Evolutionary conservation across 371 early-diverging fungal genomes (phyloP), one percentile per base, ranked within the genome.

Genomic region (Thermomucor indicae-seudaticae): DNA sequence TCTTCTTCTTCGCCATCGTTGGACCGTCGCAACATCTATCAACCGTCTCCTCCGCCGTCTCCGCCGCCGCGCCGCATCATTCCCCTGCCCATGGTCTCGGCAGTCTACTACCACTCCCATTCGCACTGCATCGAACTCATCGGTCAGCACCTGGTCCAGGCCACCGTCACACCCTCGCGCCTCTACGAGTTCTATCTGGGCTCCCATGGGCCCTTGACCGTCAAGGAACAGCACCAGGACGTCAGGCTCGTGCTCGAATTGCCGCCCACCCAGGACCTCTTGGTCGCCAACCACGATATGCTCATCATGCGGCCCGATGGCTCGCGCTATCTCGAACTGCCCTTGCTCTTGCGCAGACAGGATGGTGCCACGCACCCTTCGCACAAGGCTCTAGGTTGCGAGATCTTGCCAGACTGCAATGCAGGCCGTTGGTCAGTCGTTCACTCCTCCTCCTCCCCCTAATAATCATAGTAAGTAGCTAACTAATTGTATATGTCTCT

Each of bases 341-440:
- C 75, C 12, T 38, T 75, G 32, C 43, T 75, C 6, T 46, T 75
- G 17, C 64, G 63, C 8, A 55, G 67, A 24, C 62, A 51, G 19
- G 75, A 75, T 51, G 72, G 75, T 12, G 55, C 58, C n/a, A 62
- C 62, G 19, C 69, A 65, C 49, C 60, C 58, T 27, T 59, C 72
- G 24, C 61, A 59, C 4, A 68, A 64, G 51, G 49, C 64, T 12
- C 55, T 75, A 1, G 53, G 52, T 17, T 70, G 61, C 46, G 60
- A 52, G 19, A 49, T 65, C 19, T 43, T 46, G 8, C 51, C 46
- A 3, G 55, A 60, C 41, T 47, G 52, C 17, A 57, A 61, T 43
- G 53, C 59, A 23, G 54, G 56, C 19, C 48, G 48, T 22, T 64
- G 64, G 64, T 56, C 41, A n/a, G 48, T 54, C 17, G 35, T 57